Conservation (phyloP, 2,329 filamentous ascomycete genomes). For the Ampelomyces quisqualis region DNA sequence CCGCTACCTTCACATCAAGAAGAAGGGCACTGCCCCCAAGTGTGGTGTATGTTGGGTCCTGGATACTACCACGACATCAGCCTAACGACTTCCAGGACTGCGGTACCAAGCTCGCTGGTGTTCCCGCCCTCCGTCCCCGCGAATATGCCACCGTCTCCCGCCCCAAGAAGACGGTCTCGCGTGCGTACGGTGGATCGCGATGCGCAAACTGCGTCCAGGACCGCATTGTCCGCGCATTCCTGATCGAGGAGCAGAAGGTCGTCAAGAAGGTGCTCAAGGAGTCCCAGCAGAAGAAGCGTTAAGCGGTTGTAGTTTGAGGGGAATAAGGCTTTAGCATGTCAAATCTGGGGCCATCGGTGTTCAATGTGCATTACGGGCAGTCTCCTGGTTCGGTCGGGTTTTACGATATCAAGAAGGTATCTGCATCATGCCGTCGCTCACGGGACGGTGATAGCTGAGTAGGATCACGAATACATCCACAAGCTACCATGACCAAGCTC, state of each 20-base stretch:
- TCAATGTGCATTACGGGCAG: slow-evolving; percentile 47
- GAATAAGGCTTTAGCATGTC: slow-evolving; percentile 35
- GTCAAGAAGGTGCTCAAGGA: slow-evolving; percentile 99
- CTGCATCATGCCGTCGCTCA: slow-evolving; percentile 35
- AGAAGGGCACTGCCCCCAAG: slow-evolving; percentile 97
- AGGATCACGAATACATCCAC: slow-evolving; percentile 39
- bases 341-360: slow-evolving; percentile 46
- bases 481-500: slow-evolving; percentile 26
- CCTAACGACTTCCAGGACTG: slow-evolving; percentile 70
- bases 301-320: slow-evolving; percentile 30
- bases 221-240: slow-evolving; percentile 94
- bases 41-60: slow-evolving; percentile 54
- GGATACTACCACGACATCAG: slow-evolving; percentile 2
- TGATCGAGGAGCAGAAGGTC: slow-evolving; percentile 99
- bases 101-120: slow-evolving; percentile 93
- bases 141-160: slow-evolving; percentile 97
- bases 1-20: slow-evolving; percentile 98
- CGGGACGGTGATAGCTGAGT: slow-evolving; percentile 37
- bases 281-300: slow-evolving; percentile 74
- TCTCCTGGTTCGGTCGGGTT: slow-evolving; percentile 43
- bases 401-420: slow-evolving; percentile 43
- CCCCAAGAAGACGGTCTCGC: slow-evolving; percentile 99
- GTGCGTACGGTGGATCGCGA: slow-evolving; percentile 94
- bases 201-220: slow-evolving; percentile 99
- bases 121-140: slow-evolving; percentile 96